Evolutionary conservation across 1,139 yeast genomes (phyloP), one percentile per base, ranked within the genome.

Genomic region (Lodderomyces orthopsilosis): DNA sequence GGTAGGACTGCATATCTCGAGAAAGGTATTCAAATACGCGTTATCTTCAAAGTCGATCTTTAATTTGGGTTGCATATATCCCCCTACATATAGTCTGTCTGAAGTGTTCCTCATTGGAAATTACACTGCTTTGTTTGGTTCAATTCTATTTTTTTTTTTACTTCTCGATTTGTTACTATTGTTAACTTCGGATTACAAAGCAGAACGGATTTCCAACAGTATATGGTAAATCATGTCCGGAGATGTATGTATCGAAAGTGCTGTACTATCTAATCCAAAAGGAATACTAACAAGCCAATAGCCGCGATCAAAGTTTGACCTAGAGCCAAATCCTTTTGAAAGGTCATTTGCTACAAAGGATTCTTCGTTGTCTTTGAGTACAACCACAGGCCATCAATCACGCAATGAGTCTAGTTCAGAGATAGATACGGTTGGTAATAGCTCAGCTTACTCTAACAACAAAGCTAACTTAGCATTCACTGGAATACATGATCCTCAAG

Each of bases 291-390:
- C 34, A 21, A 10, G 5, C n/a, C 6, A 7, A 30, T 54, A 69
- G 74, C 68, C 59, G 62, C 69, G 68, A 52, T 66, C 75, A n/a
- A 65, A 76, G 35, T 80, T 88, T 58, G 94, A 85, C 50, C 69
- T 90, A 50, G 99, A 93, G 61, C 96, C 94, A 4, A 93, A 93
- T 58, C 98, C 98, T 2, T 93, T 93, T 58, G 98, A 93, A 63
- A 84, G 85, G 61, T 88, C 96, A 40, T 93, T 93, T 67, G 97
- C 96, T 27, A 55, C 68, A 28, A 83, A 80, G 44, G 75, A 69
- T 1, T 47, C 53, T 2, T 51, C 42, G 14, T 35, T 40, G 18
- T 40, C 43, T 9, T 27, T 43, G 15, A 36, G 37, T 22, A 42
- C 37, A 21, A 33, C 36, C 22, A 21, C 37, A 22, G 39, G 39